These are phyloP conservation scores for Penicillium sp. DNA, from an alignment of 2,329 filamentous ascomycete genomes.

Conservation along the genomic window DNA sequence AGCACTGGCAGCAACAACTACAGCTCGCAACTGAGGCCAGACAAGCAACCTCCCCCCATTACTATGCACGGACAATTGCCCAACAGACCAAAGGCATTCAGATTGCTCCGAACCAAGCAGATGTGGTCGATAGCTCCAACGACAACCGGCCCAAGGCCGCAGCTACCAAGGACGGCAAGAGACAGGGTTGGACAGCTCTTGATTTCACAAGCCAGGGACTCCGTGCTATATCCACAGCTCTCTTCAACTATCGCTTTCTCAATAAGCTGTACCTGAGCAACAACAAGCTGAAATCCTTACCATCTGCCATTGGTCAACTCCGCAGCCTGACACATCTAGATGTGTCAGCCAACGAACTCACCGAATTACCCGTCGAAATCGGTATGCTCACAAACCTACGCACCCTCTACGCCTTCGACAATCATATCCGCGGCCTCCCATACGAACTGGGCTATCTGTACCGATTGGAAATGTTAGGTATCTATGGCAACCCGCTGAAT, in stretches of 20 bases:
- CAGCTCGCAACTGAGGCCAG: constrained; percentile 71
- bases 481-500: constrained; percentile 85
- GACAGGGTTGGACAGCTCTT: constrained; percentile 86
- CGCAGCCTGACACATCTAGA: constrained; percentile 80
- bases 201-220: constrained; percentile 96
- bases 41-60: constrained; percentile 64
- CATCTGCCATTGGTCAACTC: constrained; percentile 74
- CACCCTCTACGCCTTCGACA: constrained; percentile 83
- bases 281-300: constrained; percentile 81
- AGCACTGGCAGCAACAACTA: constrained; percentile 86
- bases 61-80: constrained; percentile 57
- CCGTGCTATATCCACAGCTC: constrained; percentile 69
- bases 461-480: constrained; percentile 80
- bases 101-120: constrained; percentile 45
- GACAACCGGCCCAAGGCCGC: constrained; percentile 64
- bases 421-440: constrained; percentile 76
- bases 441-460: constrained; percentile 85
- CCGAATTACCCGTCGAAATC: constrained; percentile 78
- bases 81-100: constrained; percentile 46
- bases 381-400: constrained; percentile 95
- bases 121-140: constrained; percentile 45
- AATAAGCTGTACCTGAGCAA: constrained; percentile 90
- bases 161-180: constrained; percentile 51
- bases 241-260: constrained; percentile 87
- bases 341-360: constrained; percentile 81